These are phyloP conservation scores for Quambalaria eucalypti DNA, from an alignment of 1,284 basidiomycete genomes.

Conservation along the genomic window DNA sequence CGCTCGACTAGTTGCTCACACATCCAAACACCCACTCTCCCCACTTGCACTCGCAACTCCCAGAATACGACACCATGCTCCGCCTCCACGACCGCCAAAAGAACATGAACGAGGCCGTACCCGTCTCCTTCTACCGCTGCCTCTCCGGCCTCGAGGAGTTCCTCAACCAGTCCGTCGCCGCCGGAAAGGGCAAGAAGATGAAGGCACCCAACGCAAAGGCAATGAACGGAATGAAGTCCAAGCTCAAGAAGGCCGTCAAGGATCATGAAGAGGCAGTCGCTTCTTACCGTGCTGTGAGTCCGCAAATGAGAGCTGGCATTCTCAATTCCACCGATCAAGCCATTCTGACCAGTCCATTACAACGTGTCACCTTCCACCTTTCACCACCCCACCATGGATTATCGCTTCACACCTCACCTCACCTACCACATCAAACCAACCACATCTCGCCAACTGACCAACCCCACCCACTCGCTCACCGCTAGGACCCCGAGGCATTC, in stretches of 20 bases:
- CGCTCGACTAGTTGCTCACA: slow-evolving; percentile 2
- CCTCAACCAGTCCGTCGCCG: slow-evolving; percentile 64
- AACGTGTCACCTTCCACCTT: no score
- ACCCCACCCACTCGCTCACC: not conserved
- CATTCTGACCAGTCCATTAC: not conserved
- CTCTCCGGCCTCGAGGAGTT: slow-evolving; percentile 69
- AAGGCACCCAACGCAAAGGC: slow-evolving; percentile 89
- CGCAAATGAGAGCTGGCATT: not conserved
- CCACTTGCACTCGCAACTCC: not conserved
- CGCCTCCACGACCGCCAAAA: slow-evolving; percentile 84
- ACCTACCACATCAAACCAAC: no score
- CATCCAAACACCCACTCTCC: not conserved
- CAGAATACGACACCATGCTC: slow-evolving; percentile 91
- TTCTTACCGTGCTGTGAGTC: slow-evolving; percentile 66
- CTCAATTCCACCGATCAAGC: no score
- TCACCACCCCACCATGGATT: no score
- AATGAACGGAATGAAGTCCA: slow-evolving; percentile 92
- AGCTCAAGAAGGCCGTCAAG: slow-evolving; percentile 80
- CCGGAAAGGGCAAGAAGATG: slow-evolving; percentile 76
- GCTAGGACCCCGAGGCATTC: slow-evolving; percentile 77
- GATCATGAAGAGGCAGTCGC: slow-evolving; percentile 77
- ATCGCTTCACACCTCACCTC: no score
- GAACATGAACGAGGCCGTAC: slow-evolving; percentile 72
- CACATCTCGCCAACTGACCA: no score
- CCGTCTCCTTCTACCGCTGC: slow-evolving; percentile 74